These are phyloP conservation scores for Candida labiduridarum DNA, from an alignment of 1,139 yeast genomes.

Conservation along the genomic window DNA sequence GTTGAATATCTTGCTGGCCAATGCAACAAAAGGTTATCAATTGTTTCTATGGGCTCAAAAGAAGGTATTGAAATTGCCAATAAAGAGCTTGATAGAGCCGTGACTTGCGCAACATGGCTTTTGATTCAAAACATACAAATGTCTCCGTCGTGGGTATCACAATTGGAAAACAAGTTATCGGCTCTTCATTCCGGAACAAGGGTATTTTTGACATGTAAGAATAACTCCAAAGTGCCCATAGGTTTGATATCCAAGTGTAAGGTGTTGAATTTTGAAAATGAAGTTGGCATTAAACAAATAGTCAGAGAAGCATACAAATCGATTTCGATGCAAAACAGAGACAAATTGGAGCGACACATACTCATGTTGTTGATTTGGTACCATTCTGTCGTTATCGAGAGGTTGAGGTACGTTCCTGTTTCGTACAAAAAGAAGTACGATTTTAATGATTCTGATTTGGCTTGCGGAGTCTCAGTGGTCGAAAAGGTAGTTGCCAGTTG, in stretches of 20 bases:
- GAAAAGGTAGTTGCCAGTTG: slow-evolving; percentile 34
- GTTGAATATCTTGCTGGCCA: slow-evolving; percentile 48
- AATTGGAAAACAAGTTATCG: slow-evolving; percentile 50
- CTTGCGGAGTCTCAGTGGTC: slow-evolving; percentile 50
- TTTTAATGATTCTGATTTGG: slow-evolving; percentile 73
- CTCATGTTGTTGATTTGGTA: slow-evolving; percentile 67
- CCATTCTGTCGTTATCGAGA: slow-evolving; percentile 63
- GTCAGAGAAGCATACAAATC: slow-evolving; percentile 45
- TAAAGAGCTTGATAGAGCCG: slow-evolving; percentile 48
- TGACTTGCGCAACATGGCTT: slow-evolving; percentile 62
- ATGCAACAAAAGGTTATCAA: slow-evolving; percentile 26
- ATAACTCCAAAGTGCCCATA: slow-evolving; percentile 54
- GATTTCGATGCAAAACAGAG: slow-evolving; percentile 21
- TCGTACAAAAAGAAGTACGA: slow-evolving; percentile 68
- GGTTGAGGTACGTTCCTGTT: slow-evolving; percentile 60
- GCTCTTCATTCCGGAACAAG: slow-evolving; percentile 39
- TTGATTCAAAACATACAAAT: slow-evolving; percentile 78
- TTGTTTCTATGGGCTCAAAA: slow-evolving; percentile 74
- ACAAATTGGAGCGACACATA: slow-evolving; percentile 45
- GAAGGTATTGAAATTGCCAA: slow-evolving; percentile 67
- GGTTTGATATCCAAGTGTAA: slow-evolving; percentile 52
- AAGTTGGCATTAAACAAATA: slow-evolving; percentile 59
- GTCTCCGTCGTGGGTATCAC: slow-evolving; percentile 64
- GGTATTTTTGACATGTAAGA: slow-evolving; percentile 61
- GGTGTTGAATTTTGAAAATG: slow-evolving; percentile 60